A percentile compares a stretch with the other conserved stretches of the same genome.
phyloP scores from a whole-genome alignment of 495 filamentous ascomycete genomes.

The Aspergillus cristatus region DNA sequence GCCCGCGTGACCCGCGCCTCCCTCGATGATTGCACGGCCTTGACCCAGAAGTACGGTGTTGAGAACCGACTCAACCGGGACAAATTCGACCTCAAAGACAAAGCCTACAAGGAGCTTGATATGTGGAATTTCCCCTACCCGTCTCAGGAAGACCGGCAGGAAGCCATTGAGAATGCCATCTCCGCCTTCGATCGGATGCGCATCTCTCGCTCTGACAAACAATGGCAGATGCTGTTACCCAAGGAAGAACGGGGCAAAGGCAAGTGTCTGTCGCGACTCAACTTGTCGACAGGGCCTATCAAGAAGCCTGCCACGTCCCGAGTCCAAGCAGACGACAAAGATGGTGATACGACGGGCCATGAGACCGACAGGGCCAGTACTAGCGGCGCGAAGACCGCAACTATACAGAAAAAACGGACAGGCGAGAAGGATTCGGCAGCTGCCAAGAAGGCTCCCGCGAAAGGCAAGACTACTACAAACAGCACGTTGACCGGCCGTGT shows the following conservation, averaged over 20 bases:
- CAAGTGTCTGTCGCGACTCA: slow-evolving; percentile 66
- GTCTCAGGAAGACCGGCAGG: slow-evolving; percentile 56
- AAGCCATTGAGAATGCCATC: slow-evolving; percentile 78
- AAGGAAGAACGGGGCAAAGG: slow-evolving; percentile 71
- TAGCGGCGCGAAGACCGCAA: slow-evolving; percentile 24
- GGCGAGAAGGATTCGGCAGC: slow-evolving; percentile 52
- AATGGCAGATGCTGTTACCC: slow-evolving; percentile 74
- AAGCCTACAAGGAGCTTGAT: slow-evolving; percentile 73
- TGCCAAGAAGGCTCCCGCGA: slow-evolving; percentile 49
- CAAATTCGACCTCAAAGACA: slow-evolving; percentile 61
- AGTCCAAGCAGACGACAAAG: slow-evolving; percentile 44
- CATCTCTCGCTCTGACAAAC: slow-evolving; percentile 57
- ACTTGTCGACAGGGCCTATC: slow-evolving; percentile 47
- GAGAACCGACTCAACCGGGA: slow-evolving; percentile 50
- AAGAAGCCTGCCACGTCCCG: slow-evolving; percentile 45
- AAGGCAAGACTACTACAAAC: slow-evolving; percentile 42
- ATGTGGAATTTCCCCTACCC: slow-evolving; percentile 69
- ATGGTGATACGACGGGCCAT: slow-evolving; percentile 33
- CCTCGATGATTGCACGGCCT: slow-evolving; percentile 46
- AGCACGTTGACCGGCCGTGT: slow-evolving; percentile 40
- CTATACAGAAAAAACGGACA: slow-evolving; percentile 48
- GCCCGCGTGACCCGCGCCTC: slow-evolving; percentile 45
- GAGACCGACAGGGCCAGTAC: slow-evolving; percentile 46
- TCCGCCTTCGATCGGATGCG: slow-evolving; percentile 71
- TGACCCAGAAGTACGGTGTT: slow-evolving; percentile 46